Evolutionary conservation across 257 asterid genomes (phyloP).

Genomic region (Ligustrum vulgare): DNA sequence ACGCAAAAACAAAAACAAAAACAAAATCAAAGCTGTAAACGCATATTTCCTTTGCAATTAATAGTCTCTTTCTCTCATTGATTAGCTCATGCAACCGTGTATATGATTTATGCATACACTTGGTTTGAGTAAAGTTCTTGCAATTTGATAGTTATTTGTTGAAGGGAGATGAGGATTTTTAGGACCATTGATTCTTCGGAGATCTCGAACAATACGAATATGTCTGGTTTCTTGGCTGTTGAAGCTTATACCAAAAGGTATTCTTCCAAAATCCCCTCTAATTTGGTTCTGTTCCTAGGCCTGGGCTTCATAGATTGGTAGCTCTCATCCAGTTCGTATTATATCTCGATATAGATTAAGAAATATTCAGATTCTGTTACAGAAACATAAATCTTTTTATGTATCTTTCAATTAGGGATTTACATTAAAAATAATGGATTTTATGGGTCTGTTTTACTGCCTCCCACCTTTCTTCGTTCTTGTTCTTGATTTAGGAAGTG

Average conservation of each 20-base stretch:
- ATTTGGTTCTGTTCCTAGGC: slow-evolving; percentile 13
- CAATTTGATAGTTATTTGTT: background rate
- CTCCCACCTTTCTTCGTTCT: background rate
- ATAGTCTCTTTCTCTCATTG: background rate
- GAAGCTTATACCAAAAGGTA: slow-evolving; percentile 20
- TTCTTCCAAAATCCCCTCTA: slow-evolving; percentile 19
- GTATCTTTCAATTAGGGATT: background rate
- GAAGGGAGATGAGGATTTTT: slow-evolving; percentile 13
- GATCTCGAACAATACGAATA: background rate
- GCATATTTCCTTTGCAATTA: background rate
- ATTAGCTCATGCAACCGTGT: background rate
- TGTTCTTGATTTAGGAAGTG: background rate
- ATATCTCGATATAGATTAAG: background rate
- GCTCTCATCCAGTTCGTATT: background rate
- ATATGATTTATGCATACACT: background rate
- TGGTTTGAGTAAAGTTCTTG: background rate
- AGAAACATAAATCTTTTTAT: background rate
- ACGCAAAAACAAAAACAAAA: background rate
- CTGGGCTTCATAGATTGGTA: slow-evolving; percentile 26
- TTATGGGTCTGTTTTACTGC: background rate
- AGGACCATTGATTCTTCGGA: background rate
- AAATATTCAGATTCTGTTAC: background rate
- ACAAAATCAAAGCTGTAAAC: background rate
- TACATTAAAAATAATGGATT: background rate
- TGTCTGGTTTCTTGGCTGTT: background rate